Conservation (phyloP, 129 eudicot genomes). For the Chrysanthemum lavandulifolium region DNA sequence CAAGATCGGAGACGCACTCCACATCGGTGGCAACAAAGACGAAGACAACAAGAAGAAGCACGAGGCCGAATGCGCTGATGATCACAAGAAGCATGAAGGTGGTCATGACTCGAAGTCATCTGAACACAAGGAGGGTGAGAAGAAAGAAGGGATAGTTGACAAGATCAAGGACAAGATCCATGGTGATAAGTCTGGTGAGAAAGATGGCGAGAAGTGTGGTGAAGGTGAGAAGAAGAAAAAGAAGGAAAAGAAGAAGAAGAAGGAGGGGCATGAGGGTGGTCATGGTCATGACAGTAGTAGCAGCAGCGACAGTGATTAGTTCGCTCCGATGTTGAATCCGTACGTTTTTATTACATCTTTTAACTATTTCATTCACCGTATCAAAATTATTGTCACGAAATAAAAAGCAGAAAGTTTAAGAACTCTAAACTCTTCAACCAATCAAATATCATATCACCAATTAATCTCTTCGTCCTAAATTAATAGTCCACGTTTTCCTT, state of each 20-base stretch:
- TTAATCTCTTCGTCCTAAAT: too few relatives aligned
- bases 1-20: constrained; percentile 48
- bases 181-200: constrained; percentile 43
- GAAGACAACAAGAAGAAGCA: constrained; percentile 34
- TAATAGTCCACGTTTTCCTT: too few relatives aligned
- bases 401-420: too few relatives aligned
- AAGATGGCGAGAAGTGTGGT: constrained; percentile 14
- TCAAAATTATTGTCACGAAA: too few relatives aligned
- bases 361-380: too few relatives aligned
- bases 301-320: constrained; percentile 53
- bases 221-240: constrained; percentile 48
- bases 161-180: constrained; percentile 60
- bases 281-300: constrained; percentile 49
- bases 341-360: too few relatives aligned
- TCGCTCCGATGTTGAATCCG: too few relatives aligned
- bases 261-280: constrained; percentile 25
- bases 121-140: constrained; percentile 33
- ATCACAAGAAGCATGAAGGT: constrained; percentile 24
- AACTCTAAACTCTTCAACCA: too few relatives aligned
- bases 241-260: constrained; percentile 45
- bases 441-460: too few relatives aligned
- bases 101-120: constrained; percentile 18
- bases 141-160: constrained; percentile 53
- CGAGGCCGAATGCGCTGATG: constrained; percentile 13
- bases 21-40: constrained; percentile 38